phyloP scores from a whole-genome alignment of 768 basidiomycete species.

The Galerina sulciceps region DNA sequence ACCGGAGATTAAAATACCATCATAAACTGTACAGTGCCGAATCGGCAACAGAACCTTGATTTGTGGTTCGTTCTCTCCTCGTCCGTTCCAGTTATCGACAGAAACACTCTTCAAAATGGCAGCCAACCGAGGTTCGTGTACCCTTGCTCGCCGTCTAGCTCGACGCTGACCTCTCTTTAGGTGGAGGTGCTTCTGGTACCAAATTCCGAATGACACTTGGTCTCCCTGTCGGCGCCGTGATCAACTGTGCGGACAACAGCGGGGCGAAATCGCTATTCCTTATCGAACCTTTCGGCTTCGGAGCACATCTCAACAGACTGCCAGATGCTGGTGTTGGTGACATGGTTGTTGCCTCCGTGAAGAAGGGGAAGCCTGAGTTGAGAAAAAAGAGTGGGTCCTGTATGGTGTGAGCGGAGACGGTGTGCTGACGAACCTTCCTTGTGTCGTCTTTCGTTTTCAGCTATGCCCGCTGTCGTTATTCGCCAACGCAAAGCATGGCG shows the following conservation, averaged over 20 bases:
- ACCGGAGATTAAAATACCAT: too few species aligned
- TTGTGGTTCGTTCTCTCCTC: too few species aligned
- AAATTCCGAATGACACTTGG: slow-evolving; percentile 95
- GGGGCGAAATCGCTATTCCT: slow-evolving; percentile 92
- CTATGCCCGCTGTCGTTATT: slow-evolving; percentile 96
- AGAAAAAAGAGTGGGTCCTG: slow-evolving; percentile 87
- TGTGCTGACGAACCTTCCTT: too few species aligned
- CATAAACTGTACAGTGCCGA: too few species aligned
- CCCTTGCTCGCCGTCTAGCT: too few species aligned
- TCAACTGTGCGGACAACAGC: slow-evolving; percentile 99
- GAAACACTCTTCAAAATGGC: too few species aligned
- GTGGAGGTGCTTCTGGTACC: slow-evolving; percentile 81
- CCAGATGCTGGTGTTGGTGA: slow-evolving; percentile 82
- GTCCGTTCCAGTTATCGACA: too few species aligned
- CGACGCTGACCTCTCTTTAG: slow-evolving; percentile 21
- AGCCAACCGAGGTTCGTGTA: too few species aligned
- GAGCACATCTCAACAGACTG: slow-evolving; percentile 60
- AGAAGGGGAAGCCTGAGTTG: slow-evolving; percentile 94
- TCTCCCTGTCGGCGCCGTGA: slow-evolving; percentile 92
- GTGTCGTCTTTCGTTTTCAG: slow-evolving; percentile 41
- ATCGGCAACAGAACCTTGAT: too few species aligned
- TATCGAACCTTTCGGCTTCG: slow-evolving; percentile 76
- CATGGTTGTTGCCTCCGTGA: slow-evolving; percentile 96
- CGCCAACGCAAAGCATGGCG: slow-evolving; percentile 99
- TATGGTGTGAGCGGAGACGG: too few species aligned